Conservation (phyloP, 257 asterid genomes). For the Voacanga thouarsii region DNA sequence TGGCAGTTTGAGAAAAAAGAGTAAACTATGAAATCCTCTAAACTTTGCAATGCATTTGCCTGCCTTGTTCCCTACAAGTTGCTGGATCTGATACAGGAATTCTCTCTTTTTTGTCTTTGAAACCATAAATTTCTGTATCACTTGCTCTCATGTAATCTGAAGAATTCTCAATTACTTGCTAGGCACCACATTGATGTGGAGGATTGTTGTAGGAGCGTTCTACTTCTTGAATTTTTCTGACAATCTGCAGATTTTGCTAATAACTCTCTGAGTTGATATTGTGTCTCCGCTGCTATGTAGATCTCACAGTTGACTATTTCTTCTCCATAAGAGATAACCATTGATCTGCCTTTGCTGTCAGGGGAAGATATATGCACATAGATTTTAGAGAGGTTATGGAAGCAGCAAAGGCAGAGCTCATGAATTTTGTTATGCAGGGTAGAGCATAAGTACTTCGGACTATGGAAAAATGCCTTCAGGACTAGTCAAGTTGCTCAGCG, state of each 20-base stretch:
- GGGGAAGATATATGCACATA: conserved; percentile 78
- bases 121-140: background rate
- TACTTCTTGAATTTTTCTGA: background rate
- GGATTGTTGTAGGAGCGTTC: background rate
- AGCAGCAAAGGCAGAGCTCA: conserved; percentile 79
- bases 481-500: background rate
- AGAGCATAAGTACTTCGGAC: conserved; percentile 16
- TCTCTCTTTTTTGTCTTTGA: background rate
- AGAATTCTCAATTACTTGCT: background rate
- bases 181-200: background rate
- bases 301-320: conserved; percentile 3
- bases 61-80: background rate
- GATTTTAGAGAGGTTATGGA: conserved; percentile 80
- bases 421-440: conserved; percentile 49
- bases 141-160: background rate
- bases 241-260: background rate
- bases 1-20: background rate
- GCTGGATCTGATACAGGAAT: background rate
- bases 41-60: background rate
- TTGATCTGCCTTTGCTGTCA: conserved; percentile 25
- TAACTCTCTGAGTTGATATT: background rate
- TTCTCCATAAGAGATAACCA: background rate
- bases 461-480: background rate
- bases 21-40: background rate
- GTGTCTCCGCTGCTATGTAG: background rate